phyloP scores from a whole-genome alignment of 78 protist species.

The Acrasis kona region DNA sequence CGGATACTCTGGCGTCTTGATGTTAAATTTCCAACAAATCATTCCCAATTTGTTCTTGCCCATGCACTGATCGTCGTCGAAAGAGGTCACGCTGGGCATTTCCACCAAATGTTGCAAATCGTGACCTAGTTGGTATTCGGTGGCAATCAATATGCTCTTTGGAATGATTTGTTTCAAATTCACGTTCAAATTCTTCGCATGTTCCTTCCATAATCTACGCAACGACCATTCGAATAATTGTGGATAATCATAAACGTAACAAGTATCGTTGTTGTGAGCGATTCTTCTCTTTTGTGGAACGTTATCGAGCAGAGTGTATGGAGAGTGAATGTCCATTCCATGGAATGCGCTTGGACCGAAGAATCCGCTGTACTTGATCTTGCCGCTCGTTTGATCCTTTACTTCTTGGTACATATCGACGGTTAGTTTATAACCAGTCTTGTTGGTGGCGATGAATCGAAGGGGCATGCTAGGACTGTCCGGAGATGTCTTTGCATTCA shows the following conservation, averaged over 20 bases:
- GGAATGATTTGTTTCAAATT: conserved; percentile 1
- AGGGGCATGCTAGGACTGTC: conserved; percentile 25
- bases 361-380: neutral
- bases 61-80: neutral
- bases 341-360: neutral
- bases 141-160: neutral
- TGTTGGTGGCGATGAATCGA: conserved; percentile 44
- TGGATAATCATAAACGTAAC: conserved; percentile 85
- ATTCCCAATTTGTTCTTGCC: conserved; percentile 74
- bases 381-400: conserved; percentile 11
- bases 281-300: conserved; percentile 53
- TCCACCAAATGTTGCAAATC: neutral
- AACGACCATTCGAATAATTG: conserved; percentile 68
- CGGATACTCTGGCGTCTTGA: conserved; percentile 81
- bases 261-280: conserved; percentile 67
- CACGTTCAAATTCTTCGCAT: neutral
- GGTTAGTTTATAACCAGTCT: conserved; percentile 44
- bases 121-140: neutral
- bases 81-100: neutral
- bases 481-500: neutral
- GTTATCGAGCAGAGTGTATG: conserved; percentile 52
- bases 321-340: conserved; percentile 16
- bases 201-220: conserved; percentile 33
- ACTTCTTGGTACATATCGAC: conserved; percentile 52
- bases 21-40: conserved; percentile 73